Evolutionary conservation across 2,329 filamentous ascomycete species (phyloP), one percentile per base, ranked within the genome.

Genomic region (Camillea tinctor): DNA sequence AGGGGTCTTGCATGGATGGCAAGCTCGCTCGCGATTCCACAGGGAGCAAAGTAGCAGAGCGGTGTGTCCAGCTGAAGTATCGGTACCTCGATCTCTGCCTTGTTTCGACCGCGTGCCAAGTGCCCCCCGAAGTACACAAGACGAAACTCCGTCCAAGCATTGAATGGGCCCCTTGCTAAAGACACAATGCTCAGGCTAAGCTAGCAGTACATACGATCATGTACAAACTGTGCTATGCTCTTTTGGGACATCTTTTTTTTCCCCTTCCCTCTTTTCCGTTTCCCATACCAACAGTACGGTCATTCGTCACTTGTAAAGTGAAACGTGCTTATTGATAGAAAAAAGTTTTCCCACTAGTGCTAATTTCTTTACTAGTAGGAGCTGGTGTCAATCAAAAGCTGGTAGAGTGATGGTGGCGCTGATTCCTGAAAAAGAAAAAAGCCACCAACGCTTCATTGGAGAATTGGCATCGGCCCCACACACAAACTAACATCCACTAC

Each of bases 61-160:
- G 72, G 72, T 73, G 72, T 73, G 70, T 68, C 65, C 57, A 64
- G 62, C 62, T 56, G 57, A 63, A 66, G 66, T 69, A 68, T 57
- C 56, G 55, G 61, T 70, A 70, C 69, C 64, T 68, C 55, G 20
- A 59, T 48, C 59, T 66, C 56, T 57, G 59, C 60, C 55, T 61
- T 58, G 55, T 63, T 56, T 30, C 58, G 63, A 60, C 20, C 54
- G 48, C 53, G 54, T 54, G 55, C 30, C 36, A 57, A 56, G 61
- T 59, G 58, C 61, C 60, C n/a, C 22, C 24, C 26, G 48, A 56
- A 23, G 59, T 56, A 60, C 53, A 49, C 58, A 48, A 56, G 55
- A 64, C 61, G 59, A 65, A 61, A 65, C 66, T 44, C 60, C 51
- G 54, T 65, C 52, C 52, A 60, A 55, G 61, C 60, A 66, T 65